phyloP scores from a whole-genome alignment of 2,329 filamentous ascomycete species.

The Proliferodiscus dingleyae region DNA sequence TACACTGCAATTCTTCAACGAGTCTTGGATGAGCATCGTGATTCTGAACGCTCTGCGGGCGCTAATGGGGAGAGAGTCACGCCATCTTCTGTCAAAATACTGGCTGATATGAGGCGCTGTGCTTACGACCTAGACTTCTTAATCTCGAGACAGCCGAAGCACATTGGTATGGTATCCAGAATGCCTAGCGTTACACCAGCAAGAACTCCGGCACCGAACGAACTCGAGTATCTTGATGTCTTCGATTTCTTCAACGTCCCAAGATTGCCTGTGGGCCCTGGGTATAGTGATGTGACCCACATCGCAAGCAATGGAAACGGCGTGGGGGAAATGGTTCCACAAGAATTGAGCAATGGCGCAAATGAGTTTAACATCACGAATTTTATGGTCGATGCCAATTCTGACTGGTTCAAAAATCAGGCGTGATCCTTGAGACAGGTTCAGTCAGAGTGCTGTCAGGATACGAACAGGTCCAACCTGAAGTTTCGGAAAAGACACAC shows the following conservation, averaged over 20 bases:
- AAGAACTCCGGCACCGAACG: constrained; percentile 69
- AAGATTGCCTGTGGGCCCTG: constrained; percentile 50
- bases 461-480: neutral
- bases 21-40: constrained; percentile 80
- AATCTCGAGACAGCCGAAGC: constrained; percentile 65
- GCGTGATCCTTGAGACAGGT: constrained; percentile 13
- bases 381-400: constrained; percentile 69
- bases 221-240: constrained; percentile 85
- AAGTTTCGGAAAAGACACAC: neutral
- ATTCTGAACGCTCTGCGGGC: constrained; percentile 59
- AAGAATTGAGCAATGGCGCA: constrained; percentile 27
- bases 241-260: constrained; percentile 96
- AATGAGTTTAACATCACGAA: constrained; percentile 74
- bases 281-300: constrained; percentile 25
- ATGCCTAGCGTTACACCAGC: constrained; percentile 53
- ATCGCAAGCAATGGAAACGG: constrained; percentile 17
- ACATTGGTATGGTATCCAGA: constrained; percentile 35
- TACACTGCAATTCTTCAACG: constrained; percentile 76
- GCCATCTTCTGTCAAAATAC: constrained; percentile 77
- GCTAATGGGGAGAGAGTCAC: constrained; percentile 67
- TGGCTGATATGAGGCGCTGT: constrained; percentile 86
- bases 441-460: neutral
- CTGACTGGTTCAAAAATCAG: constrained; percentile 63
- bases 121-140: constrained; percentile 88
- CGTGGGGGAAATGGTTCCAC: constrained; percentile 28